Evolutionary conservation across 176 grass and related monocot genomes (phyloP), one percentile per base, ranked within the genome.

Genomic region (Aegilops tauschii): DNA sequence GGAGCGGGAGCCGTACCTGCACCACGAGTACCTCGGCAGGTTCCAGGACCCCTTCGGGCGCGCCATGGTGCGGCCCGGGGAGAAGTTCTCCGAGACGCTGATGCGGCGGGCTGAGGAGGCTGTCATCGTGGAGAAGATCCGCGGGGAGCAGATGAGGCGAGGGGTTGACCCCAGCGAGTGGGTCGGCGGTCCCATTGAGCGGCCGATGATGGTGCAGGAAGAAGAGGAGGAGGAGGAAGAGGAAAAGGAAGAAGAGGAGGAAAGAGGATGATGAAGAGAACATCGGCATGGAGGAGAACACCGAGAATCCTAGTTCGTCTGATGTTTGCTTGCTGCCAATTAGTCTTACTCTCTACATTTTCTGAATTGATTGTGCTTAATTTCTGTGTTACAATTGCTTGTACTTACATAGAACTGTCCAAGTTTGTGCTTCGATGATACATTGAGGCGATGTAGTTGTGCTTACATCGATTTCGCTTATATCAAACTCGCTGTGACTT

Each of bases 81-180:
- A 98, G 86, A 80, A 81, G 73, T 98, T 93, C 93, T 98, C 93
- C 0, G 96, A 98, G 77, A 95, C 92, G 45, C 76, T 98, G 45
- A 90, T 98, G 93, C 85, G 96, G 12, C 84, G 90, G 12, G 91
- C 91, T 0, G 91, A 98, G 84, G 96, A 98, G 88, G 91, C 84
- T 0, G 79, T 94, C 37, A 84, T 95, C 47, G 82, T 95, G 5
- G 91, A 93, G 61, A 98, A 95, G 91, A 94, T 98, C 42, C 87
- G 96, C 11, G 89, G 84, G 31, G 96, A 95, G 84, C 96, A 98
- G 86, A 91, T 90, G 31, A 84, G 86, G 80, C 73, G 87, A 4
- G 96, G 96, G 54, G 90, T 95, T 45, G 84, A 95, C 62, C 80
- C 80, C 30, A 89, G 88, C 20, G 93, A 98, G 85, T 94, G 91